phyloP scores from a whole-genome alignment of 352 stramenopile species.

The Globisporangium cystogenes region DNA sequence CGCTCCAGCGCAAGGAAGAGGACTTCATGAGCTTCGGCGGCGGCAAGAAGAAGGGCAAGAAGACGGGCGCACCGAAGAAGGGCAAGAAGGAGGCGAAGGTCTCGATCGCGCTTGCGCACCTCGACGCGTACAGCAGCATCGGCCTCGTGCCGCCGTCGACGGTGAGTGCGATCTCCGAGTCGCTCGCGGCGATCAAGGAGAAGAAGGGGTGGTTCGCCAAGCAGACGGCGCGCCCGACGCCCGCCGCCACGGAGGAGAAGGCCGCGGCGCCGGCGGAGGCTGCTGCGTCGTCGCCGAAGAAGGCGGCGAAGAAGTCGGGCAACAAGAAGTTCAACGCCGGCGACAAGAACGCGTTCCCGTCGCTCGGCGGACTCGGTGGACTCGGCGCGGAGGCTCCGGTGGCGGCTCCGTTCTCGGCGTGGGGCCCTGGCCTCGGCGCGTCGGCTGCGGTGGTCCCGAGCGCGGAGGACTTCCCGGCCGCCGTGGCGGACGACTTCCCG shows the following conservation, averaged over 20 bases:
- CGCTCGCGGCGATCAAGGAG: conserved; percentile 91
- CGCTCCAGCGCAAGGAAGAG: conserved; percentile 79
- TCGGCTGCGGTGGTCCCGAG: conserved; percentile 26
- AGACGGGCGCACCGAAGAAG: conserved; percentile 52
- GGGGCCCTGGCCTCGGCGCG: conserved; percentile 53
- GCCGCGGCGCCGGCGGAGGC: conserved; percentile 18
- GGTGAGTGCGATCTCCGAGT: conserved; percentile 75
- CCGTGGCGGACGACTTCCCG: conserved; percentile 31
- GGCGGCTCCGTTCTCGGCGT: conserved; percentile 22
- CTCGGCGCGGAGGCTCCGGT: conserved; percentile 26
- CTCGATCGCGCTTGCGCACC: conserved; percentile 64
- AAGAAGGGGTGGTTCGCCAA: conserved; percentile 91
- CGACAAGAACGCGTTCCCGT: conserved; percentile 78
- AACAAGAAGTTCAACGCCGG: conserved; percentile 82
- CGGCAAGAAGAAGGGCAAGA: conserved; percentile 70
- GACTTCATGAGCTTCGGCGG: conserved; percentile 76
- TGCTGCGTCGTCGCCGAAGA: conserved; percentile 53
- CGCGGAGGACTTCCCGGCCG: conserved; percentile 21
- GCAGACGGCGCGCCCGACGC: conserved; percentile 49
- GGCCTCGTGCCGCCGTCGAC: conserved; percentile 87
- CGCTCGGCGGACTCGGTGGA: conserved; percentile 67
- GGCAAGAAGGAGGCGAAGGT: conserved; percentile 77
- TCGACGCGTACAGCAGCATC: conserved; percentile 91
- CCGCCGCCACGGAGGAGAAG: conserved; percentile 20
- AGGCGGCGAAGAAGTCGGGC: conserved; percentile 46